Evolutionary conservation across 106 monocot species (phyloP), one percentile per base, ranked within the genome.

Genomic region (Phalaenopsis aphrodite): DNA sequence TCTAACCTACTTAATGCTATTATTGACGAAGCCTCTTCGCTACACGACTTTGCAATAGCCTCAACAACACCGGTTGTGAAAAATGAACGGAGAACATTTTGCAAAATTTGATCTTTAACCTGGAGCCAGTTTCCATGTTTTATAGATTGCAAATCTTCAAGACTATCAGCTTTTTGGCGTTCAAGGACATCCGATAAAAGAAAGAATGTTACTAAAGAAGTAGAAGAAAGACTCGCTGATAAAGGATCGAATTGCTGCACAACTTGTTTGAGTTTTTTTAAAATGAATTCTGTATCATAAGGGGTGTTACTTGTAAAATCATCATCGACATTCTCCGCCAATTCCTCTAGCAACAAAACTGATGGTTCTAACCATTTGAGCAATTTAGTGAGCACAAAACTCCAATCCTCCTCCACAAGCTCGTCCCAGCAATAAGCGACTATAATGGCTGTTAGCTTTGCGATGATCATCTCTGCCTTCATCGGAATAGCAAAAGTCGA

Each of bases 371-470:
- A 83, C 90, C 89, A 92, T 80, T 78, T 89, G 57, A 67, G 66
- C 82, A 84, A 73, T 37, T 81, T 83, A 79, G 78, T 72, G 17
- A 92, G 83, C 42, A 93, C 89, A 87, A 85, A 94, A 64, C 86
- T 78, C 98, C 94, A 98, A 61, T 94, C 98, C 81, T 89, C 87
- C 78, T 91, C 94, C 84, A 79, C 78, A 79, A 98, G 88, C 39
- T 94, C 90, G 71, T 77, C 79, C 94, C 91, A 92, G 78, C 98
- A 98, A 87, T 98, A 94, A 19, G 90, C 94, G 83, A 89, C 86
- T 83, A 86, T 80, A 78, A 94, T 86, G 55, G 87, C 92, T 68
- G 83, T 89, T 81, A 98, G 64, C 77, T 91, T 98, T 69, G 85
- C 79, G 55, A 86, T 80, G 41, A 83, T 82, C 74, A 90, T 75